Evolutionary conservation across 768 basidiomycete species (phyloP).

Genomic region (Boletus tomentosulus): DNA sequence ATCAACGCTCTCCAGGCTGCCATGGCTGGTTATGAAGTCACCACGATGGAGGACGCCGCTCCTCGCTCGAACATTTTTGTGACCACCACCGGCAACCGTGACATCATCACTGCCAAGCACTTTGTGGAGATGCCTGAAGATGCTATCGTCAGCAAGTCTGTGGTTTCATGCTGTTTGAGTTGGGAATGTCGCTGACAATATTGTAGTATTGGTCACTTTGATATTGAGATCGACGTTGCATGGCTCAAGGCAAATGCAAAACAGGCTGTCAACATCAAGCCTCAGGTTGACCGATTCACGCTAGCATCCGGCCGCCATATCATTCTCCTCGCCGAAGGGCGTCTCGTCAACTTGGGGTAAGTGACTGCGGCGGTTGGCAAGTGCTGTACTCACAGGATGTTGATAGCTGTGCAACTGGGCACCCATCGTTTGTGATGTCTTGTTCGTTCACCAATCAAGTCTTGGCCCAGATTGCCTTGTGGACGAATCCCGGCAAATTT

Average conservation of each 20-base stretch:
- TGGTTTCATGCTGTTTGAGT: slow-evolving; percentile 9
- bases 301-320: slow-evolving; percentile 90
- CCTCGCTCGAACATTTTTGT: slow-evolving; percentile 88
- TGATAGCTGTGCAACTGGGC: slow-evolving; percentile 87
- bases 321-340: slow-evolving; percentile 96
- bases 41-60: slow-evolving; percentile 98
- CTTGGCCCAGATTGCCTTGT: slow-evolving; percentile 96
- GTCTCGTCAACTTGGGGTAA: slow-evolving; percentile 96
- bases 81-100: slow-evolving; percentile 97
- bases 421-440: slow-evolving; percentile 99
- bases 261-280: slow-evolving; percentile 86
- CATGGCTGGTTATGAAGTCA: slow-evolving; percentile 99
- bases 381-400: slow-evolving; percentile 6
- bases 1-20: slow-evolving; percentile 99
- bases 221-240: slow-evolving; percentile 92
- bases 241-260: slow-evolving; percentile 95
- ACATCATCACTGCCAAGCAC: slow-evolving; percentile 92
- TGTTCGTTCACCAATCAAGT: slow-evolving; percentile 99
- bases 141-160: slow-evolving; percentile 96
- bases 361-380: slow-evolving; percentile 14
- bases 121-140: slow-evolving; percentile 95
- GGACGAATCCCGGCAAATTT: slow-evolving; percentile 90
- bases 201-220: slow-evolving; percentile 77
- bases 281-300: slow-evolving; percentile 97
- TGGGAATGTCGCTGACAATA: slow-evolving; percentile 7